phyloP scores from a whole-genome alignment of 345 rosid species.

The thale cress (Arabidopsis thaliana) region TAIR10.1 NC_003074.8:8443501-8444000 shows the following conservation, averaged over 20 bases:
- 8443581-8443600: slow-evolving; percentile 16
- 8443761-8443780: not conserved
- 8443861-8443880: slow-evolving; percentile 36
- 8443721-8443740: not conserved
- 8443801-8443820: not conserved
- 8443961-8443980: slow-evolving; percentile 33
- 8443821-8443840: not conserved
- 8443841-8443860: not conserved
- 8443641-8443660: slow-evolving; percentile 39
- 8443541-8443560: not conserved
- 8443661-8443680: slow-evolving; percentile 84
- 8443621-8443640: slow-evolving; percentile 11
- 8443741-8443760: slow-evolving; percentile 12
- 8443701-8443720: slow-evolving; percentile 48
- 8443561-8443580: not conserved
- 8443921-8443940: slow-evolving; percentile 15
- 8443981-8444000: slow-evolving; percentile 15
- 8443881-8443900: slow-evolving; percentile 4
- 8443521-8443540: not conserved
- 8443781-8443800: slow-evolving; percentile 1
- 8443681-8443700: slow-evolving; percentile 90
- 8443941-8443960: not conserved
- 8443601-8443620: not conserved
- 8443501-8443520: slow-evolving; percentile 14
- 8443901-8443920: slow-evolving; percentile 17